A percentile compares a stretch with the other conserved stretches of the same genome.
Evolutionary conservation across 306 rosid genomes (phyloP).

Genomic region (Inga laurina): DNA sequence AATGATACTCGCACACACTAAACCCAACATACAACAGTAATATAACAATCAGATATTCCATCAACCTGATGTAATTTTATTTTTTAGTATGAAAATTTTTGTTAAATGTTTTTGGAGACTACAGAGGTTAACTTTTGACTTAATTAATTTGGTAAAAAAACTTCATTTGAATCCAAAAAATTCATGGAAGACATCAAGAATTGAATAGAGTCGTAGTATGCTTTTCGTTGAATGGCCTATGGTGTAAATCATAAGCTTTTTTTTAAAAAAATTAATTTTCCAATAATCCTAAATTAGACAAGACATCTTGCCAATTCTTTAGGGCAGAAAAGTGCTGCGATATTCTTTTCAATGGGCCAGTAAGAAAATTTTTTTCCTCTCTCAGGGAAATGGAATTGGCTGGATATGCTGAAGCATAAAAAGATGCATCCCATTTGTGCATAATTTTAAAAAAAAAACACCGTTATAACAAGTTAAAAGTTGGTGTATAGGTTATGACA

Average conservation of each 20-base stretch:
- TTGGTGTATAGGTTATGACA: not conserved
- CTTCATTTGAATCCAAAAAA: not conserved
- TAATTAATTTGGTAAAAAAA: too few relatives aligned
- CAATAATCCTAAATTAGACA: not conserved
- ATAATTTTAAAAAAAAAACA: not conserved
- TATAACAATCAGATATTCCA: too few relatives aligned
- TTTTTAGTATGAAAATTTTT: not conserved
- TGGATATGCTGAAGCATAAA: constrained; percentile 11
- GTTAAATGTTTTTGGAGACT: not conserved
- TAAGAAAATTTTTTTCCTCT: not conserved
- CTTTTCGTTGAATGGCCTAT: not conserved
- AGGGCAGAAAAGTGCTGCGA: not conserved
- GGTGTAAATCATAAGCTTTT: not conserved
- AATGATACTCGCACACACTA: too few relatives aligned
- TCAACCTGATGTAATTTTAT: not conserved
- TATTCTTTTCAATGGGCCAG: too few relatives aligned
- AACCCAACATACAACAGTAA: too few relatives aligned
- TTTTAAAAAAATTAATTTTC: not conserved
- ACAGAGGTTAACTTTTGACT: not conserved
- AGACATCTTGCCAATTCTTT: not conserved
- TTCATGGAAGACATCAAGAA: not conserved
- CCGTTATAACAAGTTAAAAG: not conserved
- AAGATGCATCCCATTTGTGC: not conserved
- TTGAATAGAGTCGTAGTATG: not conserved
- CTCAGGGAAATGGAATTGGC: not conserved